Evolutionary conservation across 257 asterid species (phyloP).

Genomic region (Ajuga chamaepitys): DNA sequence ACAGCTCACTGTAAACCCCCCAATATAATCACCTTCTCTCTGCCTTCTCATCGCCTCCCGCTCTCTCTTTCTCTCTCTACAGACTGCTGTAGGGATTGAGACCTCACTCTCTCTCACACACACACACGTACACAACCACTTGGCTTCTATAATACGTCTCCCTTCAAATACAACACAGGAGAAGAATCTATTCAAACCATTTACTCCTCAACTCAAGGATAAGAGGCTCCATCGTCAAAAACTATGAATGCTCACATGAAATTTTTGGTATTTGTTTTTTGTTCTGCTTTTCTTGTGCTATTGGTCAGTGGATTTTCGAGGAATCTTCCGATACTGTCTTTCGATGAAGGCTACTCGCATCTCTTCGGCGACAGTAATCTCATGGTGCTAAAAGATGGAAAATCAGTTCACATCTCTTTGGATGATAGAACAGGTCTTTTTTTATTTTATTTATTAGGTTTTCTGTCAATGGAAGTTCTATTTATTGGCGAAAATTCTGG

Average conservation of each 20-base stretch:
- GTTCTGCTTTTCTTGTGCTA: slow-evolving; percentile 23
- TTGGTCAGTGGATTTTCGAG: slow-evolving; percentile 50
- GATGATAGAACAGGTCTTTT: slow-evolving; percentile 70
- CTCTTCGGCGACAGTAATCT: slow-evolving; percentile 79
- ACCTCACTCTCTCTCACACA: slow-evolving; percentile 11
- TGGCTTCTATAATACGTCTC: slow-evolving; percentile 28
- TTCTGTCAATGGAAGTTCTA: neutral
- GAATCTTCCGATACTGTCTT: slow-evolving; percentile 57
- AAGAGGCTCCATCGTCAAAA: neutral
- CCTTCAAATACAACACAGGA: slow-evolving; percentile 8
- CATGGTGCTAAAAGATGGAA: slow-evolving; percentile 68
- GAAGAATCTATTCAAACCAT: neutral
- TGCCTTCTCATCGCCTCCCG: slow-evolving; percentile 12
- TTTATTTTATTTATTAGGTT: neutral
- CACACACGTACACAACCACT: slow-evolving; percentile 5
- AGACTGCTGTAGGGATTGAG: slow-evolving; percentile 29
- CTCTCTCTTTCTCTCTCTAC: slow-evolving; percentile 17
- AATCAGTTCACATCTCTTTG: slow-evolving; percentile 58
- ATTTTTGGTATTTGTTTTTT: slow-evolving; percentile 14
- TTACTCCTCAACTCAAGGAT: neutral
- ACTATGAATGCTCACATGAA: slow-evolving; percentile 29
- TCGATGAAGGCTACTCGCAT: slow-evolving; percentile 85
- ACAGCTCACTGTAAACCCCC: slow-evolving; percentile 46
- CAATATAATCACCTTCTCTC: slow-evolving; percentile 38
- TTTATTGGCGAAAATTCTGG: neutral